phyloP scores from a whole-genome alignment of 139 green algal genomes.

The Chlamydomonas sphaeroides region DNA sequence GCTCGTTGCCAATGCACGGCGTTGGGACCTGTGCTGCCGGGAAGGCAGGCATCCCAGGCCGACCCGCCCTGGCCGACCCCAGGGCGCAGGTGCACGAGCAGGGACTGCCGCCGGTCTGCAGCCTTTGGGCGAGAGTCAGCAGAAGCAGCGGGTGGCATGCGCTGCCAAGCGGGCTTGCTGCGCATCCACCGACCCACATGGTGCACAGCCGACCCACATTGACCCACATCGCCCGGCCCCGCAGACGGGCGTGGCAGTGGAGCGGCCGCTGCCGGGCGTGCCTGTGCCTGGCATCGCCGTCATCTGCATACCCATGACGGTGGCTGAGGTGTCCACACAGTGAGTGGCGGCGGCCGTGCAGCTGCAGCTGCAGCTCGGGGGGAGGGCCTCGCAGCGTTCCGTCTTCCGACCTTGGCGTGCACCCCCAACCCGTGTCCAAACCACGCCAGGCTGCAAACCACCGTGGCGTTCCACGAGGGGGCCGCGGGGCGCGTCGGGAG shows the following conservation, averaged over 20 bases:
- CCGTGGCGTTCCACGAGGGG: no score
- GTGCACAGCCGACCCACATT: not conserved
- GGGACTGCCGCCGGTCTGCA: not conserved
- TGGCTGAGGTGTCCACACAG: conserved; percentile 19
- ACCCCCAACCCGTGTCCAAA: no score
- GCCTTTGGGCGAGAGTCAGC: not conserved
- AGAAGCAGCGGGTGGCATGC: not conserved
- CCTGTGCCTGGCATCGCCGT: conserved; percentile 38
- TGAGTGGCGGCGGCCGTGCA: no score
- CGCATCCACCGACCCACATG: not conserved
- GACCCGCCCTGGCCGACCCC: no score
- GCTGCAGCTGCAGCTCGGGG: not conserved
- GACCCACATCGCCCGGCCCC: not conserved
- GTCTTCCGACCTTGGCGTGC: no score
- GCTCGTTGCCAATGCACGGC: no score
- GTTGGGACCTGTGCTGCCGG: no score
- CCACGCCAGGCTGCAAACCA: no score
- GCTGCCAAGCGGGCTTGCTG: no score
- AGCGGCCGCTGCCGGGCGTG: conserved; percentile 15
- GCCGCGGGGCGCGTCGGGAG: no score
- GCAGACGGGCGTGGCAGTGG: conserved; percentile 1
- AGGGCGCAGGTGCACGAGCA: no score
- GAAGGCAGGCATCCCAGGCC: no score
- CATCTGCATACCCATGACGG: conserved; percentile 42
- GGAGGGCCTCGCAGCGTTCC: not conserved